Evolutionary conservation across 768 basidiomycete genomes (phyloP).

Genomic region (Tylopilus plumbeoviolaceoides): DNA sequence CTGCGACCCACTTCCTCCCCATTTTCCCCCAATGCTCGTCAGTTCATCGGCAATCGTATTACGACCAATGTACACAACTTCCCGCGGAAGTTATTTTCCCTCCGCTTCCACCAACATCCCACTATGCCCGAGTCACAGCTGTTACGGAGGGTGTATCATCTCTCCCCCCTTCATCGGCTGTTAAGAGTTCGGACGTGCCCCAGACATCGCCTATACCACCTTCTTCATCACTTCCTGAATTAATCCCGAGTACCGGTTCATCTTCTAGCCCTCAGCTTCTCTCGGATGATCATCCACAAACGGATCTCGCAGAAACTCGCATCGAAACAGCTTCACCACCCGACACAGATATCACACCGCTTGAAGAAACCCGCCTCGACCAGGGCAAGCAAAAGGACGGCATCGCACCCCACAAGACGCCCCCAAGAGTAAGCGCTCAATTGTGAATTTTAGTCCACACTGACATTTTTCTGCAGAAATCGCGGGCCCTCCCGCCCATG

Average conservation of each 20-base stretch:
- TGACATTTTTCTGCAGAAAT: conserved; percentile 29
- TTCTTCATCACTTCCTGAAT: conserved; percentile 51
- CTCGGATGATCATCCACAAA: conserved; percentile 24
- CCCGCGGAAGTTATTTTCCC: conserved; percentile 72
- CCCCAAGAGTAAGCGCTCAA: conserved; percentile 21
- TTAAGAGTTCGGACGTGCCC: conserved; percentile 20
- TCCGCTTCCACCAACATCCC: conserved; percentile 55
- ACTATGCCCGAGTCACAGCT: conserved; percentile 33
- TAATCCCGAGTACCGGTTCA: conserved; percentile 58
- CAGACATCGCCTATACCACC: conserved; percentile 30
- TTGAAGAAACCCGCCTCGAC: conserved; percentile 6
- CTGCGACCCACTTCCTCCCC: conserved; percentile 26
- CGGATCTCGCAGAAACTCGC: conserved; percentile 12
- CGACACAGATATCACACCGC: conserved; percentile 4
- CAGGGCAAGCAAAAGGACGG: conserved; percentile 20
- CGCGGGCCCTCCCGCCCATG: conserved; percentile 36
- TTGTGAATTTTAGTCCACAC: not conserved
- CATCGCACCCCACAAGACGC: conserved; percentile 21
- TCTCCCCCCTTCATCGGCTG: conserved; percentile 22
- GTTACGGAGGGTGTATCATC: conserved; percentile 7
- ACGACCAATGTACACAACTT: conserved; percentile 52
- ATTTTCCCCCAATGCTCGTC: conserved; percentile 55
- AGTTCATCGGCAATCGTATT: conserved; percentile 71
- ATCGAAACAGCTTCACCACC: conserved; percentile 19
- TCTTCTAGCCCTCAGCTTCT: conserved; percentile 60